Evolutionary conservation across 345 rosid species (phyloP).

Genomic region (Excoecaria cochinchinensis): DNA sequence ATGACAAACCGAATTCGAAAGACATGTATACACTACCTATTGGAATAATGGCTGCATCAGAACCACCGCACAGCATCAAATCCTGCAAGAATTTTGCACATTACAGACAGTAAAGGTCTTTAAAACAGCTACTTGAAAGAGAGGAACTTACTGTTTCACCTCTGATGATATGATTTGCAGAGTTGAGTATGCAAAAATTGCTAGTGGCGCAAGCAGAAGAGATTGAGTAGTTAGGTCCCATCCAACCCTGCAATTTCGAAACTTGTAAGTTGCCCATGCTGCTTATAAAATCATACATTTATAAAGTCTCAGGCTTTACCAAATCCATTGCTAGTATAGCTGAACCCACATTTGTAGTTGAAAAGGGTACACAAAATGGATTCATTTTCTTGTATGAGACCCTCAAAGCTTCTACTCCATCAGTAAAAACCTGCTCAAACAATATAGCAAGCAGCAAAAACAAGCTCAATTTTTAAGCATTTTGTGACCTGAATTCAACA

Average conservation of each 20-base stretch:
- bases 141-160: conserved; percentile 91
- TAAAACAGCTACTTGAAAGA: conserved; percentile 12
- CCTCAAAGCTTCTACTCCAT: conserved; percentile 85
- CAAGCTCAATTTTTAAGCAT: conserved; percentile 2
- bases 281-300: background rate
- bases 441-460: background rate
- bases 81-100: conserved; percentile 42
- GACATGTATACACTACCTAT: conserved; percentile 48
- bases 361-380: conserved; percentile 93
- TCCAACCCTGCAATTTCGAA: conserved; percentile 73
- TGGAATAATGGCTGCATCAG: conserved; percentile 85
- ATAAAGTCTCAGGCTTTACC: conserved; percentile 42
- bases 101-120: too few relatives aligned
- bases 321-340: conserved; percentile 99
- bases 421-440: conserved; percentile 64
- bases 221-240: conserved; percentile 97
- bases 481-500: too few relatives aligned
- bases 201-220: conserved; percentile 98
- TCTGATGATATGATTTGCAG: conserved; percentile 86
- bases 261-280: conserved; percentile 11
- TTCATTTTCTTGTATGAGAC: conserved; percentile 88
- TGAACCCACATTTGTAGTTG: conserved; percentile 98
- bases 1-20: background rate
- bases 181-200: conserved; percentile 88
- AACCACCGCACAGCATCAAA: conserved; percentile 97